Percentiles rank a stretch among this genome's conserved stretches.
Conservation (phyloP, 192 early-diverging fungal species). For the Thoreauomyces humboldtii region DNA sequence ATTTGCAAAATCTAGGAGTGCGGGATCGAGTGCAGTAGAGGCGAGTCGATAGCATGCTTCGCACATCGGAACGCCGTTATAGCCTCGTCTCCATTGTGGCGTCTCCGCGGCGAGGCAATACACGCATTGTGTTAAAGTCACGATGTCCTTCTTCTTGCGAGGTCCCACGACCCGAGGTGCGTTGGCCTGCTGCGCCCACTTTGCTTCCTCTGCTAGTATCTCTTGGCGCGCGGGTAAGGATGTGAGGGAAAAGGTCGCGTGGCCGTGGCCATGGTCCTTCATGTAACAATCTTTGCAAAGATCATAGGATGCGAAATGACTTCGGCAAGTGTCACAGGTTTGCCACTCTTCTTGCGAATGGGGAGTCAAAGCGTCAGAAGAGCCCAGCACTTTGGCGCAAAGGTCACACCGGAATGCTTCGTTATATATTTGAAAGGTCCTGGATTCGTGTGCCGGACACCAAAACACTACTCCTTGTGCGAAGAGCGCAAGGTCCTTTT, state of each 20-base stretch:
- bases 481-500: slow-evolving; percentile 66
- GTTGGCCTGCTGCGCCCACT: no score
- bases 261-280: no score
- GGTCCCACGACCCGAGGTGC: no score
- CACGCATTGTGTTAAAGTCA: no score
- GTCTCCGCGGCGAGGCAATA: slow-evolving; percentile 63
- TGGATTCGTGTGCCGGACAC: slow-evolving; percentile 74
- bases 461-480: slow-evolving; percentile 82
- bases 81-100: slow-evolving; percentile 66
- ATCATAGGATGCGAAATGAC: slow-evolving; percentile 72
- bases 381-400: slow-evolving; percentile 49
- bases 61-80: slow-evolving; percentile 72
- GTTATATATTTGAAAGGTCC: slow-evolving; percentile 52
- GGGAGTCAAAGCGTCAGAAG: background rate
- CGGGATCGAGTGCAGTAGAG: no score
- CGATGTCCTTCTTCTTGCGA: no score
- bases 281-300: slow-evolving; percentile 50
- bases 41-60: slow-evolving; percentile 62
- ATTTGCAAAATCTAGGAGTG: no score
- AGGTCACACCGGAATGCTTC: slow-evolving; percentile 70
- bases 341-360: slow-evolving; percentile 61
- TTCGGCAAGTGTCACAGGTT: slow-evolving; percentile 44
- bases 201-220: no score
- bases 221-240: no score
- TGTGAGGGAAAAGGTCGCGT: no score